These are phyloP conservation scores for Barnettozyma wickerhamii DNA, from an alignment of 805 yeast species.

Conservation along the genomic window DNA sequence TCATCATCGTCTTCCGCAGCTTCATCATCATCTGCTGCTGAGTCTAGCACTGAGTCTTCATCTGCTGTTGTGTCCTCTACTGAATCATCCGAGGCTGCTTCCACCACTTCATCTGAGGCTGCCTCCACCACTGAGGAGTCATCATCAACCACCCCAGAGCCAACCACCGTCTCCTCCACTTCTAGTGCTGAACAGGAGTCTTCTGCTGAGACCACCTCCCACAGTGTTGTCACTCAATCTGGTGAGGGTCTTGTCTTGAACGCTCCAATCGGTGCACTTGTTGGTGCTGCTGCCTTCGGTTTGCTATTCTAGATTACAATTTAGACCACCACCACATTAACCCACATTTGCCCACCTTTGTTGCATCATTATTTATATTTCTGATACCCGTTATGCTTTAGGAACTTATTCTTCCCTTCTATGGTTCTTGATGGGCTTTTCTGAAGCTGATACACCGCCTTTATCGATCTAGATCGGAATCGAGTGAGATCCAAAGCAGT, in stretches of 20 bases:
- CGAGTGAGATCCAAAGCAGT: no score
- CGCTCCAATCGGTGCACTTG: constrained; percentile 36
- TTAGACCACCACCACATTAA: not conserved
- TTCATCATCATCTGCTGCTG: constrained; percentile 10
- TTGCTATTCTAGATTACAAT: constrained; percentile 15
- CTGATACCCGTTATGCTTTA: not conserved
- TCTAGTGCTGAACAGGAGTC: constrained; percentile 17
- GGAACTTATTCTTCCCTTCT: not conserved
- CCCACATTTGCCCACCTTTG: no score
- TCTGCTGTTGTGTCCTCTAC: constrained; percentile 5
- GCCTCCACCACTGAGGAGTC: constrained; percentile 15
- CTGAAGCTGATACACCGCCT: no score
- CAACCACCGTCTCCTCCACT: constrained; percentile 9
- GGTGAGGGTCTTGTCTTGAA: constrained; percentile 30
- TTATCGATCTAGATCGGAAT: no score
- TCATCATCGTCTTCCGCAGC: constrained; percentile 12
- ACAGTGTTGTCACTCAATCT: constrained; percentile 14
- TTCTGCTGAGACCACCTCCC: constrained; percentile 19
- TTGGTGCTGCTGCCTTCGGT: constrained; percentile 32
- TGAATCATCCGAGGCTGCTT: constrained; percentile 4
- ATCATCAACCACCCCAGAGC: constrained; percentile 6
- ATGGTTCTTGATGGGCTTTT: no score
- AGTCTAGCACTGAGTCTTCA: constrained; percentile 5
- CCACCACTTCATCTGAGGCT: no score
- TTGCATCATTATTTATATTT: not conserved